Conservation (phyloP, 441 rosid genomes). For the Adansonia madagascariensis region DNA sequence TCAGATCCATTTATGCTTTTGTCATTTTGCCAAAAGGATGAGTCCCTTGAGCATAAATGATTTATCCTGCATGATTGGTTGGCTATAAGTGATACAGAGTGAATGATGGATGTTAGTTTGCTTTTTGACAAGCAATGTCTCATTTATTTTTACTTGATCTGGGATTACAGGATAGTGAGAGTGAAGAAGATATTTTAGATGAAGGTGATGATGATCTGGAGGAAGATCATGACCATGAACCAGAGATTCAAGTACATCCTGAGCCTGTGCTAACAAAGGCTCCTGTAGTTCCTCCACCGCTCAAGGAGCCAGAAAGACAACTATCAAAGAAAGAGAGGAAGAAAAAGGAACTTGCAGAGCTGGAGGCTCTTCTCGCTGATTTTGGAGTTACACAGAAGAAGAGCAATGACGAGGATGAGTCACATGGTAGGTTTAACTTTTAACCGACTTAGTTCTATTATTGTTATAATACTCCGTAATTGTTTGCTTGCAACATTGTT, state of each 20-base stretch:
- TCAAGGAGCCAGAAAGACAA: slow-evolving; percentile 71
- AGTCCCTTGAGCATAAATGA: neutral
- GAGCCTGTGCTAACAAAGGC: slow-evolving; percentile 51
- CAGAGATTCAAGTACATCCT: slow-evolving; percentile 44
- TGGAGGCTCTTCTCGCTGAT: slow-evolving; percentile 74
- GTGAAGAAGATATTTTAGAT: slow-evolving; percentile 77
- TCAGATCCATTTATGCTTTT: neutral
- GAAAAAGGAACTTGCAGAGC: slow-evolving; percentile 79
- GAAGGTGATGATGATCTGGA: slow-evolving; percentile 79
- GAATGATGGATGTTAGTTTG: neutral
- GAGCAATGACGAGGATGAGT: slow-evolving; percentile 48
- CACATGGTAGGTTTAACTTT: slow-evolving; percentile 50
- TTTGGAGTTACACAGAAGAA: slow-evolving; percentile 53
- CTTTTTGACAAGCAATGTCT: neutral
- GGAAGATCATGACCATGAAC: slow-evolving; percentile 68
- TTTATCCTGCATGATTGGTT: neutral
- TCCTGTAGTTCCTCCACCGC: slow-evolving; percentile 48
- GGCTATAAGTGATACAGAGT: neutral
- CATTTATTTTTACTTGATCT: too few relatives aligned
- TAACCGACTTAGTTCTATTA: neutral
- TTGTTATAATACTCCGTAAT: neutral
- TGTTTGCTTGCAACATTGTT: neutral
- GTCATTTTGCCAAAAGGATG: neutral
- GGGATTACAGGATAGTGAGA: slow-evolving; percentile 70
- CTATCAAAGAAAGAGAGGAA: slow-evolving; percentile 79